Conservation (phyloP, 176 grass and related monocot species). For the Avena atlantica region DNA sequence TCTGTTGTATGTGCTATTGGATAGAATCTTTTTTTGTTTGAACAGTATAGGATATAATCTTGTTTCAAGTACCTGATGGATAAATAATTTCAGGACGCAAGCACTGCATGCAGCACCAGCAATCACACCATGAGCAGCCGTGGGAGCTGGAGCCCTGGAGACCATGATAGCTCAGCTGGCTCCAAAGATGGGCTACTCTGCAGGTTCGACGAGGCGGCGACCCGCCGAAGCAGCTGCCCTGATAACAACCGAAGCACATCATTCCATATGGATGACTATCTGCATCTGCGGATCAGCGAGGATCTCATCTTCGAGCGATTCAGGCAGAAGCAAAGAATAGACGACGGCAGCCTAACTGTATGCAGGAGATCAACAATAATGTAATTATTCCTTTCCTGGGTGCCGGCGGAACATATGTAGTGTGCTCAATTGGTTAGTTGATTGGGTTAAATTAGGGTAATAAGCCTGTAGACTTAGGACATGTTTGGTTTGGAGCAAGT, state of each 20-base stretch:
- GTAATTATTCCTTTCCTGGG: slow-evolving; percentile 31
- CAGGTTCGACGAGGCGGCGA: slow-evolving; percentile 40
- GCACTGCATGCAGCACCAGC: slow-evolving; percentile 44
- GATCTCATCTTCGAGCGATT: slow-evolving; percentile 69
- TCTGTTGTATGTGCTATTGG: neutral
- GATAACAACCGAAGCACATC: slow-evolving; percentile 35
- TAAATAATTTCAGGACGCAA: slow-evolving; percentile 57
- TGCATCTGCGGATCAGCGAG: slow-evolving; percentile 59
- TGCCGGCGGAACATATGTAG: neutral
- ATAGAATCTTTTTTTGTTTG: neutral
- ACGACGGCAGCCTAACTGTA: slow-evolving; percentile 63
- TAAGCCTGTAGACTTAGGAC: slow-evolving; percentile 16
- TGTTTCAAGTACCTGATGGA: slow-evolving; percentile 2
- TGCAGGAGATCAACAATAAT: slow-evolving; percentile 63
- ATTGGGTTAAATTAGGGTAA: slow-evolving; percentile 34
- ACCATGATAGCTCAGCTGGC: slow-evolving; percentile 34
- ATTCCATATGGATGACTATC: slow-evolving; percentile 77
- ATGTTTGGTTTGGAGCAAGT: neutral
- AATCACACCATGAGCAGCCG: slow-evolving; percentile 55
- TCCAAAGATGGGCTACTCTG: slow-evolving; percentile 42
- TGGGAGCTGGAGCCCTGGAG: slow-evolving; percentile 79
- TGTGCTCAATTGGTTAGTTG: slow-evolving; percentile 9
- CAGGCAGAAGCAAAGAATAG: slow-evolving; percentile 65
- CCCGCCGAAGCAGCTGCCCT: slow-evolving; percentile 39
- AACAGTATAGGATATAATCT: neutral